Evolutionary conservation across 768 basidiomycete species (phyloP).

Genomic region (Dacryopinax spathularia): DNA sequence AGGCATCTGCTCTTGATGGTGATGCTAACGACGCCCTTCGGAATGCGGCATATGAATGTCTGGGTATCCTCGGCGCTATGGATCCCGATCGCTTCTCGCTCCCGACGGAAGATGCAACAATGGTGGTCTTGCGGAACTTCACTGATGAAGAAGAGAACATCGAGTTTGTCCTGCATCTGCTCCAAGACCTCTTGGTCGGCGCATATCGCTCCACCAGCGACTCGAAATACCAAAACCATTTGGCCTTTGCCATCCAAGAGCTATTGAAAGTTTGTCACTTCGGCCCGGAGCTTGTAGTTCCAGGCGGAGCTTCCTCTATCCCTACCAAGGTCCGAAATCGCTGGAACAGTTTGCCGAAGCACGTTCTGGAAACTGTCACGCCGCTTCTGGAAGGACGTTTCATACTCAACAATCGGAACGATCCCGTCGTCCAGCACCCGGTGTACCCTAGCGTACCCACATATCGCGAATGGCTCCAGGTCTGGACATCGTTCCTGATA

Average conservation of each 20-base stretch:
- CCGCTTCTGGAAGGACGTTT: conserved; percentile 66
- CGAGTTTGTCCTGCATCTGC: conserved; percentile 71
- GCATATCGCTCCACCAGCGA: conserved; percentile 91
- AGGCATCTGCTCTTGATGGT: conserved; percentile 61
- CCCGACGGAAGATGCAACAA: conserved; percentile 39
- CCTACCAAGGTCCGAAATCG: conserved; percentile 52
- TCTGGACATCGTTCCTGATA: conserved; percentile 76
- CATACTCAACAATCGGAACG: conserved; percentile 33
- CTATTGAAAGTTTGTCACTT: conserved; percentile 78
- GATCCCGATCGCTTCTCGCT: conserved; percentile 88
- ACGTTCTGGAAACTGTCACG: conserved; percentile 71
- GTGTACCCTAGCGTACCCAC: conserved; percentile 65
- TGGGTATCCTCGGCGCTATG: conserved; percentile 81
- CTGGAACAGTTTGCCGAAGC: conserved; percentile 69
- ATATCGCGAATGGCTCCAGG: conserved; percentile 92
- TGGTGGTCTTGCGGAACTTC: conserved; percentile 71
- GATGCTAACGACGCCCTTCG: conserved; percentile 57
- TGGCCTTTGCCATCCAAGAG: conserved; percentile 88
- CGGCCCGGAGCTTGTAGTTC: conserved; percentile 52
- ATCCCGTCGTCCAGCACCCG: conserved; percentile 38
- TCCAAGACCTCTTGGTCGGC: conserved; percentile 70
- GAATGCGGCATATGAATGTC: conserved; percentile 69
- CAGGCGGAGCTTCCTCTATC: conserved; percentile 32
- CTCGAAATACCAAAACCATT: conserved; percentile 73
- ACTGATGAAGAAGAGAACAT: conserved; percentile 60